Base-by-base conservation (phyloP, 805 yeast species). In the Lachancea cidri region DNA sequence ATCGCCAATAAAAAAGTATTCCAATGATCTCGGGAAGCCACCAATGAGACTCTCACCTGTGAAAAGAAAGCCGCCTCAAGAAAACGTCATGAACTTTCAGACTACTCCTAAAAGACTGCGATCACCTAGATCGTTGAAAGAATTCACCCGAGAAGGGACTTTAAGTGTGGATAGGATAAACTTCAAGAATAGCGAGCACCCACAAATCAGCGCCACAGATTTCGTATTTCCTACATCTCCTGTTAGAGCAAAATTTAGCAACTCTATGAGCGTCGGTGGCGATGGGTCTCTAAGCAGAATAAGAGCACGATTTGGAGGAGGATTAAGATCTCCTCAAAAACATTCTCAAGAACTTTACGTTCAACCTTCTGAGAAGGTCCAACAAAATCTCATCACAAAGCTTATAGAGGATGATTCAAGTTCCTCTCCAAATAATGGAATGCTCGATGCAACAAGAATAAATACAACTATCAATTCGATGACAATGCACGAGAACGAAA, bases 101-200 rank as follows among this genome's bases (percentile, higher is more conserved):
- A 38, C 50, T 3, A 63, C 67, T 0, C 69, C 69, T 5, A 54
- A 49, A 22, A 50, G 67, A 35, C 33, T 62, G 17, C 46, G 17
- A 32, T 54, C 50, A 3, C 58, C 57, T 17, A 48, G 49, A 13
- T 50, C 51, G 25, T 37, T 54, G 18, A 48, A 39, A n/a, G 46
- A 44, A 19, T 47, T 46, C 32, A 34, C 40, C 5, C 36, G 50
- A 5, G 9, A 46, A 35, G 43, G 43, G 5, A 49, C 60, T 3
- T 60, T 54, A 19, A 64, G 66, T 33, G 58, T 53, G 11, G 67
- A 63, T 43, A 57, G 53, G 9, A 47, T 49, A 2, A 18, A 37
- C 15, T 47, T 45, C 33, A 32, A 56, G 38, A 46, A 43, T 11
- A 42, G 42, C 31, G 33, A 30, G 13, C 11, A 19, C 8, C 43